Evolutionary conservation across 495 filamentous ascomycete species (phyloP).

Genomic region (Cudoniella acicularis): DNA sequence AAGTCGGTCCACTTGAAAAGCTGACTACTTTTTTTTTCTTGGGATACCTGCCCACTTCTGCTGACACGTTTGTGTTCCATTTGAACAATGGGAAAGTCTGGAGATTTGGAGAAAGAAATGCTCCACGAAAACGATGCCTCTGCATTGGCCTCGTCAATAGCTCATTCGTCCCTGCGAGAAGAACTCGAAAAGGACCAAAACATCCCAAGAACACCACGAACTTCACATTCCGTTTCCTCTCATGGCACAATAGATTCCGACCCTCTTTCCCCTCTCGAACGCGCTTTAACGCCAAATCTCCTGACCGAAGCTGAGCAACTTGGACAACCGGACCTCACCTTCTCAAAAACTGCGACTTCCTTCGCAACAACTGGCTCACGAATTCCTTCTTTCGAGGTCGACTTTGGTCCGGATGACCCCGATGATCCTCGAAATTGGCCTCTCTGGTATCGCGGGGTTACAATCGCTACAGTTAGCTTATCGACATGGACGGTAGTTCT

Average conservation of each 20-base stretch:
- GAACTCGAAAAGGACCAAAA: constrained; percentile 8
- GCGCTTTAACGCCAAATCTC: constrained; percentile 32
- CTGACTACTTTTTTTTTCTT: background rate
- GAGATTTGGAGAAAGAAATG: constrained; percentile 15
- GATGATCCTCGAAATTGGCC: constrained; percentile 77
- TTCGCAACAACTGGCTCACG: constrained; percentile 55
- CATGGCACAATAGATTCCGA: constrained; percentile 25
- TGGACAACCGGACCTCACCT: constrained; percentile 12
- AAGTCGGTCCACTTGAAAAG: background rate
- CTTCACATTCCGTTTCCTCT: constrained; percentile 16
- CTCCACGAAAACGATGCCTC: too few relatives aligned
- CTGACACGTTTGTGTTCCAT: too few relatives aligned
- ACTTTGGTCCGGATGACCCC: constrained; percentile 63
- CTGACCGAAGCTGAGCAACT: constrained; percentile 24
- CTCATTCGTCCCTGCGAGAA: background rate
- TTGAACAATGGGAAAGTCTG: constrained; percentile 1
- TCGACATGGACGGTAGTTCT: constrained; percentile 73
- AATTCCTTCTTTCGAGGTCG: constrained; percentile 70
- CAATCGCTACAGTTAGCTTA: constrained; percentile 63
- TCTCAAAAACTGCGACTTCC: constrained; percentile 38
- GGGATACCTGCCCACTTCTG: too few relatives aligned
- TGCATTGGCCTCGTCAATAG: background rate
- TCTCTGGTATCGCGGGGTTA: constrained; percentile 59
- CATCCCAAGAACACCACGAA: constrained; percentile 5
- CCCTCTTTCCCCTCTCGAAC: constrained; percentile 33